These are phyloP conservation scores for Talaromyces nanjingensis DNA, from an alignment of 495 filamentous ascomycete genomes.

Conservation along the genomic window DNA sequence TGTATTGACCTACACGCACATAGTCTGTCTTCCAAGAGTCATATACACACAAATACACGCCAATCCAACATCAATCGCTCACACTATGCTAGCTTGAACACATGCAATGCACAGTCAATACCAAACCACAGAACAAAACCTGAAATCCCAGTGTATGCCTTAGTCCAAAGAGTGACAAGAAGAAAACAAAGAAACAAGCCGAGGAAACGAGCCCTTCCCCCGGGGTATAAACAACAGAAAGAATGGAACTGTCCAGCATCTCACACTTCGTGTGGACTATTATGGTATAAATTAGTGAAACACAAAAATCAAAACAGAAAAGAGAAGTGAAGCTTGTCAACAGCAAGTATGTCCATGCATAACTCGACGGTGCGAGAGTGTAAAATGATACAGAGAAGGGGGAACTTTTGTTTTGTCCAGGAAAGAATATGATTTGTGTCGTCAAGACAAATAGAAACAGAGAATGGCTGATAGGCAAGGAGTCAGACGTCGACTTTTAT, in stretches of 20 bases:
- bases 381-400: conserved; percentile 4
- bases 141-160: neutral
- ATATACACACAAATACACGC: neutral
- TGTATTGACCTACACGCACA: neutral
- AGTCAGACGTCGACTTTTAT: neutral
- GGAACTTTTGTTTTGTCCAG: neutral
- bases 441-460: neutral
- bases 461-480: neutral
- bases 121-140: neutral
- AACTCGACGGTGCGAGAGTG: neutral
- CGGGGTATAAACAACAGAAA: conserved; percentile 1
- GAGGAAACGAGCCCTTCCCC: neutral
- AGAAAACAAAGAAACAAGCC: neutral
- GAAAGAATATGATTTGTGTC: neutral
- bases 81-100: conserved; percentile 1
- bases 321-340: neutral
- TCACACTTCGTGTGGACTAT: conserved; percentile 6
- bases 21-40: neutral
- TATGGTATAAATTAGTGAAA: conserved; percentile 1
- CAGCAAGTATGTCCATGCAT: conserved; percentile 4
- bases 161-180: neutral
- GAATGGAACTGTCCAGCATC: neutral
- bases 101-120: conserved; percentile 3
- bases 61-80: neutral
- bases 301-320: neutral